Evolutionary conservation across 805 yeast genomes (phyloP).

Genomic region (Saccharomycopsis capsularis): DNA sequence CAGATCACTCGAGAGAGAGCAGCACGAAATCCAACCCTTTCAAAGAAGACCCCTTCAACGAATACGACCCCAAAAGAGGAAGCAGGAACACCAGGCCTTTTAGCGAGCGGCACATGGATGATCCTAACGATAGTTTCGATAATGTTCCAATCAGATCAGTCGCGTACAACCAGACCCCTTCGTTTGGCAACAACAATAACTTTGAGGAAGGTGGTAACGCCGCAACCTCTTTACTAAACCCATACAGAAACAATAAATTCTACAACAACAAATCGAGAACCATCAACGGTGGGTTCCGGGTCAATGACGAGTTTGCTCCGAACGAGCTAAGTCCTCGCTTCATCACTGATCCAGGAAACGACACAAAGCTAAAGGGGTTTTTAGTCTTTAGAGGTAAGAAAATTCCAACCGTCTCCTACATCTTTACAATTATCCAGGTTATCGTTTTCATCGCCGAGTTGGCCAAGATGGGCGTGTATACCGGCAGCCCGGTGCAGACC

Average conservation of each 20-base stretch:
- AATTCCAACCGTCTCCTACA: constrained; percentile 25
- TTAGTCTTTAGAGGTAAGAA: constrained; percentile 19
- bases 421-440: constrained; percentile 38
- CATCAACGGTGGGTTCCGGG: constrained; percentile 18
- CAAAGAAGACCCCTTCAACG: constrained; percentile 21
- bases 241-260: constrained; percentile 18
- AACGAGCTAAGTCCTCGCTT: constrained; percentile 18
- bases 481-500: constrained; percentile 61
- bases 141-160: constrained; percentile 16
- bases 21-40: constrained; percentile 21
- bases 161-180: constrained; percentile 7
- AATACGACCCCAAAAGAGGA: constrained; percentile 4
- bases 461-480: constrained; percentile 46
- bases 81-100: constrained; percentile 6
- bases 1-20: constrained; percentile 14
- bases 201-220: constrained; percentile 12
- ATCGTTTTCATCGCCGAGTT: constrained; percentile 58
- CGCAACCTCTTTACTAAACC: constrained; percentile 16
- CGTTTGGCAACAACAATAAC: neutral
- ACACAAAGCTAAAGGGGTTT: constrained; percentile 11
- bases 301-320: constrained; percentile 20
- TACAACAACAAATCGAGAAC: constrained; percentile 16
- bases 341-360: constrained; percentile 4
- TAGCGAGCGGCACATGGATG: neutral
- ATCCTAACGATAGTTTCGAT: constrained; percentile 13